phyloP scores from a whole-genome alignment of 2,329 filamentous ascomycete genomes.

The Cytospora chrysosperma region DNA sequence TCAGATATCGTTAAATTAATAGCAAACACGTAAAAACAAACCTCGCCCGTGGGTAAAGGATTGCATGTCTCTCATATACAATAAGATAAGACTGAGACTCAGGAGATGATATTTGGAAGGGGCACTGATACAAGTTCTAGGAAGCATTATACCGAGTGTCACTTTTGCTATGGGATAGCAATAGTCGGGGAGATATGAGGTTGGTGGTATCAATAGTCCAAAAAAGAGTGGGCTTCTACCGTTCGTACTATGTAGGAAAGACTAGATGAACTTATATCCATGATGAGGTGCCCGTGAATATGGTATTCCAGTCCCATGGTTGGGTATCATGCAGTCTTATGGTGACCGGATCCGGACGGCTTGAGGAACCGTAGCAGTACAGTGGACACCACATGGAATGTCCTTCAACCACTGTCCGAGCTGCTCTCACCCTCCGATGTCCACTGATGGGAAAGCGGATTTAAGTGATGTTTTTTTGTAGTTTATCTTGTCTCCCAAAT shows the following conservation, averaged over 20 bases:
- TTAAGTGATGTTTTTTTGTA: background rate
- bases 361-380: background rate
- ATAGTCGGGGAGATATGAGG: background rate
- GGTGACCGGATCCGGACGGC: background rate
- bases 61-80: too few species aligned
- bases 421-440: background rate
- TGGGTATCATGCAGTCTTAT: background rate
- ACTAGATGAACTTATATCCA: background rate
- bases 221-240: background rate
- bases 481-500: background rate
- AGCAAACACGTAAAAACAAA: too few species aligned
- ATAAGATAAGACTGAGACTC: too few species aligned
- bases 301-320: background rate
- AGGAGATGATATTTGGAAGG: background rate
- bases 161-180: background rate
- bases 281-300: background rate
- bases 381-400: background rate
- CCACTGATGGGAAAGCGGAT: too few species aligned
- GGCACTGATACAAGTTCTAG: background rate
- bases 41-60: too few species aligned
- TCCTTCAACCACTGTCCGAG: background rate
- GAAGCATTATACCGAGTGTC: background rate
- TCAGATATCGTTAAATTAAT: too few species aligned
- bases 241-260: background rate
- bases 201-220: background rate